Base-by-base conservation (phyloP, 495 filamentous ascomycete species). In the Thermochaetoides thermophila region DNA sequence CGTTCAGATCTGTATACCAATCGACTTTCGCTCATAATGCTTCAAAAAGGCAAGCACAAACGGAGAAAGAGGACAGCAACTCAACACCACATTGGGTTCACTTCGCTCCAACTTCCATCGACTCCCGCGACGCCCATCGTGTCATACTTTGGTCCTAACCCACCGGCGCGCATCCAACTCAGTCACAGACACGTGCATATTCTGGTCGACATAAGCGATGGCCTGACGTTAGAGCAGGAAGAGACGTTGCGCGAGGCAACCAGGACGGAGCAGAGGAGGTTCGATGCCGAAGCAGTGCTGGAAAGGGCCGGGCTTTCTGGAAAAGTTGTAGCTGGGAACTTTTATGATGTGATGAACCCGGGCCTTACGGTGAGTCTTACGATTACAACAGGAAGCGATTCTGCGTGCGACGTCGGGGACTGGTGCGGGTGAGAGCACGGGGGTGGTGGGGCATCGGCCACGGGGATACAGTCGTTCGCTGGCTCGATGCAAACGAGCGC, bases 1-100 rank as follows among this genome's bases (percentile, higher is more conserved):
- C 10, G 34, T 60, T 12, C 48, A 62, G 19, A 52, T 60, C 47
- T 65, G 61, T 59, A 29, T 62, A 38, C 61, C 63, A 39, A 58
- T 48, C 5, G 55, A 50, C 14, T 49, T 63, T 15, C 53, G 44
- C 9, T 52, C 60, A 18, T 44, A 53, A 17, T 37, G 50, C 13
- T 35, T 35, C 10, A 35, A 55, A 6, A 48, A n/a, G n/a, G n/a
- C n/a, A n/a, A n/a, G n/a, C n/a, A n/a, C n/a, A n/a, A n/a, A n/a
- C n/a, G n/a, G n/a, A n/a, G n/a, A n/a, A n/a, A n/a, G n/a, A n/a
- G n/a, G n/a, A n/a, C n/a, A 49, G 1, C 17, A 35, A 4, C 17
- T 63, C 24, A 52, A 53, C 37, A 46, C 48, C 19, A 44, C 47
- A 26, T 27, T 28, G 9, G 60, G 57, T 34, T 26, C 40, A 9